Evolutionary conservation across 1,284 basidiomycete genomes (phyloP).

Genomic region (Leccinum subatratum): DNA sequence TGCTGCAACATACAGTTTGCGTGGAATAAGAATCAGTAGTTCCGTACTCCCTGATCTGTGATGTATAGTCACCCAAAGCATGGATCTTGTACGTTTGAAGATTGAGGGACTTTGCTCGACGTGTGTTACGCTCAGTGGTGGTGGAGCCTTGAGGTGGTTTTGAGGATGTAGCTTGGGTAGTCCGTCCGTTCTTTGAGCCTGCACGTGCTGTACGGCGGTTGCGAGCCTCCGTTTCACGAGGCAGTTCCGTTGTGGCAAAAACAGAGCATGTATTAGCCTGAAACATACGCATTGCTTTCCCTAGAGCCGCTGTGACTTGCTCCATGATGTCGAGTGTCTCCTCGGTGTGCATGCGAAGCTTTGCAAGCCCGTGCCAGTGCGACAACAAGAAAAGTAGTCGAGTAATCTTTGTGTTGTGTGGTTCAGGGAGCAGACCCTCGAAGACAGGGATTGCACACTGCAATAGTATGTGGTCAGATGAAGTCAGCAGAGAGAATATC

Average conservation of each 20-base stretch:
- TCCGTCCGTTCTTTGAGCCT: neutral
- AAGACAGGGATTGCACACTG: neutral
- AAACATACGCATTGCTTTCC: neutral
- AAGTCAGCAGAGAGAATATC: no score
- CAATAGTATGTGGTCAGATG: neutral
- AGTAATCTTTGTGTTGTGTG: neutral
- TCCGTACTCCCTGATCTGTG: constrained; percentile 1
- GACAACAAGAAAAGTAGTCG: neutral
- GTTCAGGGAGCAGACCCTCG: neutral
- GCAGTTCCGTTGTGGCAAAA: neutral
- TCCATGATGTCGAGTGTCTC: neutral
- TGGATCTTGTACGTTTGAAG: neutral
- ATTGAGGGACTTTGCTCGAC: neutral
- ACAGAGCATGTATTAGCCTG: neutral
- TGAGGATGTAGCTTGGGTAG: neutral
- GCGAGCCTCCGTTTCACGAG: neutral
- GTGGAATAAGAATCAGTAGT: neutral
- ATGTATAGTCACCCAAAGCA: neutral
- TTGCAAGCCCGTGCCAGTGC: neutral
- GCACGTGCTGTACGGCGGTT: neutral
- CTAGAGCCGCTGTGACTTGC: neutral
- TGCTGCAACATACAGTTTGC: neutral
- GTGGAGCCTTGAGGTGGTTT: neutral
- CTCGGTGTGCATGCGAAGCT: neutral
- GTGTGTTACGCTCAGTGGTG: neutral